phyloP scores from a whole-genome alignment of 192 early-diverging fungal species.

The Neocallimastix lanati region DNA sequence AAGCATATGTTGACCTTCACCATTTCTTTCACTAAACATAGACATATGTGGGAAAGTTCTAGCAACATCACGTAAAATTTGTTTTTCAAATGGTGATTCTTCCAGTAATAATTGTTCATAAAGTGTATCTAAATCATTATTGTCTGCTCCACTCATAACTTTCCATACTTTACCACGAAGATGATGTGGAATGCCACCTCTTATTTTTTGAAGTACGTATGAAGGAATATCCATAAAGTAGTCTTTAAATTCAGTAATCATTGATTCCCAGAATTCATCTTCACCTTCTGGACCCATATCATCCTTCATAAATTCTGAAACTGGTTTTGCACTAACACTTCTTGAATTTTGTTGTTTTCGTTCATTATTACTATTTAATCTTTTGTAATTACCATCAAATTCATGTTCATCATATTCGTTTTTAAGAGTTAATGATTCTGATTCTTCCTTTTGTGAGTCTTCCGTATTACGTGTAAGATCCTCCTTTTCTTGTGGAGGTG shows the following conservation, averaged over 20 bases:
- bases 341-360: too few relatives aligned
- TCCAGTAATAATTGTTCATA: constrained; percentile 2
- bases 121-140: background rate
- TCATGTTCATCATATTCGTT: background rate
- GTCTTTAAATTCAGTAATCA: background rate
- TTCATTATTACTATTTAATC: background rate
- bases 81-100: constrained; percentile 11
- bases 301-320: background rate
- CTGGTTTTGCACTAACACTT: background rate
- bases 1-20: constrained; percentile 11
- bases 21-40: background rate
- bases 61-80: background rate
- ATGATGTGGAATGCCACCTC: background rate
- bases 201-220: background rate
- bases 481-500: background rate
- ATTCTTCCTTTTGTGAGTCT: too few relatives aligned
- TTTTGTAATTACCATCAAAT: background rate
- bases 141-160: background rate
- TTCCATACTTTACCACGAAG: background rate
- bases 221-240: background rate
- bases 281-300: background rate
- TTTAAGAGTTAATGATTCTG: too few relatives aligned
- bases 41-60: background rate
- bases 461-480: too few relatives aligned
- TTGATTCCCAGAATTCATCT: background rate